Conservation (phyloP, 108 stramenopile species). For the Cylindrotheca closterium region DNA sequence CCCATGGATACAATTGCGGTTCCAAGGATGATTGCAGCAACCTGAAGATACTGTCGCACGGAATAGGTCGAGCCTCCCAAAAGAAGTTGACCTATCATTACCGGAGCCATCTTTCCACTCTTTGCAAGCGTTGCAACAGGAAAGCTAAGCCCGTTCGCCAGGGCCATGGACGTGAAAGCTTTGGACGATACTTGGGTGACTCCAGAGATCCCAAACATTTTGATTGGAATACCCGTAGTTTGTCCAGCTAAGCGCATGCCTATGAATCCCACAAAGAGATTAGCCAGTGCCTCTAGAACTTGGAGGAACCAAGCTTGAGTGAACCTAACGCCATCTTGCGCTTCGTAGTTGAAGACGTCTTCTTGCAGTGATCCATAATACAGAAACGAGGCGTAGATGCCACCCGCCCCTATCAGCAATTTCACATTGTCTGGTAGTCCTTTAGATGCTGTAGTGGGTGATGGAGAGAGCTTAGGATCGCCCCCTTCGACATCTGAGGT, state of each 20-base stretch:
- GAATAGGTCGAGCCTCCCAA: slow-evolving; percentile 87
- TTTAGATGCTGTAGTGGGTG: no score
- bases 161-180: slow-evolving; percentile 86
- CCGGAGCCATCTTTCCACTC: slow-evolving; percentile 93
- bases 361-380: slow-evolving; percentile 96
- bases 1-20: slow-evolving; percentile 90
- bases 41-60: slow-evolving; percentile 84
- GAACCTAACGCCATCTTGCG: slow-evolving; percentile 82
- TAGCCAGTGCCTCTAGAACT: slow-evolving; percentile 88
- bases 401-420: slow-evolving; percentile 86
- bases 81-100: slow-evolving; percentile 85
- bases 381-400: slow-evolving; percentile 94
- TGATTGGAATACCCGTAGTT: slow-evolving; percentile 78
- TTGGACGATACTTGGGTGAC: slow-evolving; percentile 89
- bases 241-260: slow-evolving; percentile 84
- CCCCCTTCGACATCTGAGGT: no score
- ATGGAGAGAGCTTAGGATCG: no score
- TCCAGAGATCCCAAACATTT: slow-evolving; percentile 86
- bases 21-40: slow-evolving; percentile 90
- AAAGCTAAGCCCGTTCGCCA: slow-evolving; percentile 85
- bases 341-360: slow-evolving; percentile 88
- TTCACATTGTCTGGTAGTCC: slow-evolving; percentile 68
- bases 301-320: slow-evolving; percentile 92
- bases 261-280: slow-evolving; percentile 83
- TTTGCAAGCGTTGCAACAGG: slow-evolving; percentile 90